Base-by-base conservation (phyloP, 768 basidiomycete species). In the Coprinopsis strossmayeri region DNA sequence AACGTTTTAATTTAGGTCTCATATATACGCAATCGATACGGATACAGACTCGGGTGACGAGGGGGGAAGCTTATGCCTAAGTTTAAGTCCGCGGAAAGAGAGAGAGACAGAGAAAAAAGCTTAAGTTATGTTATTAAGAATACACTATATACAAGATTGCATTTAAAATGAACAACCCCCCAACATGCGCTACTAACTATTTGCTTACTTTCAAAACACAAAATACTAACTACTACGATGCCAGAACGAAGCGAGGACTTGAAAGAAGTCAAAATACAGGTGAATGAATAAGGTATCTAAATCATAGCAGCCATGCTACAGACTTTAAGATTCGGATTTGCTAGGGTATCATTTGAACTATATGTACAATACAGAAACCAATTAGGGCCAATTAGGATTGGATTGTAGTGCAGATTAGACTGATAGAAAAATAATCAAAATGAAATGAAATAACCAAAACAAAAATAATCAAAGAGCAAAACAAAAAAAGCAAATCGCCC, bases 1-100 rank as follows among this genome's bases (percentile, higher is more conserved):
- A n/a, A n/a, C n/a, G n/a, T n/a, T n/a, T n/a, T n/a, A n/a, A n/a
- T n/a, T n/a, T n/a, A n/a, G n/a, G n/a, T n/a, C n/a, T n/a, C n/a
- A n/a, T n/a, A n/a, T 15, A 32, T 32, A 32, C 30, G 15, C 30
- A 15, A 32, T 15, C 30, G 7, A 32, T 32, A 7, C 15, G 30
- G 15, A 32, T 32, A 32, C 37, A 15, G 7, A 9, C 12, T 9
- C 12, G 37, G 20, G 18, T 9, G 18, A 15, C 20, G 7, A 21
- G 9, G 9, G 9, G 7, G 13, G 13, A 7, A 21, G 9, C 9
- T 5, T 7, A 7, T 9, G 17, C 13, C 17, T 7, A 38, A 27
- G 49, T 42, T 53, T 53, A 57, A 51, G 53, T 46, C 53, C 56
- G 53, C 56, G 53, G 51, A 53, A 18, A 32, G 40, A 3, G 3